Percentiles rank a stretch among this genome's conserved stretches.
Evolutionary conservation across 2,329 filamentous ascomycete genomes (phyloP).

Genomic region (Akanthomyces muscarius): DNA sequence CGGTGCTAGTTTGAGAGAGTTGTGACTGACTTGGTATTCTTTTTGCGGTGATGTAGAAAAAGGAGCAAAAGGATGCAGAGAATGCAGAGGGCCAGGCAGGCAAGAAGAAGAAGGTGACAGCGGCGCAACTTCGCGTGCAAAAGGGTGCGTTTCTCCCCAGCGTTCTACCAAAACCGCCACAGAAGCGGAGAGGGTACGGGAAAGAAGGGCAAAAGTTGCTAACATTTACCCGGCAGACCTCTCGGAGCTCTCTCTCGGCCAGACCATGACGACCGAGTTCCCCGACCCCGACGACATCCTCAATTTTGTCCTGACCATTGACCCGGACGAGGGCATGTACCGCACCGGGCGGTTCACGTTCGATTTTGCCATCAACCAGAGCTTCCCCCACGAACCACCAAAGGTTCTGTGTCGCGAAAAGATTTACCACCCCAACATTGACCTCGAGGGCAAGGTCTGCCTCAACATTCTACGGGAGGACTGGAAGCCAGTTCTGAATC

Average conservation of each 20-base stretch:
- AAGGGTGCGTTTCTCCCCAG: slow-evolving; percentile 59
- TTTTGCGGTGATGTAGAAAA: slow-evolving; percentile 59
- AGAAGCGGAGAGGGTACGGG: slow-evolving; percentile 2
- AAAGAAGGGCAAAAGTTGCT: neutral
- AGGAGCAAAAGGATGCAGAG: slow-evolving; percentile 93
- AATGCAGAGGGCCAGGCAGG: slow-evolving; percentile 70
- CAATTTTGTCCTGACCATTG: slow-evolving; percentile 76
- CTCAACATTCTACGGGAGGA: slow-evolving; percentile 96
- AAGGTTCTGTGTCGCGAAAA: slow-evolving; percentile 97
- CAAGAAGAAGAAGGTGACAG: slow-evolving; percentile 98
- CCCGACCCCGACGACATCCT: slow-evolving; percentile 81
- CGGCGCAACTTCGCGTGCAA: slow-evolving; percentile 90
- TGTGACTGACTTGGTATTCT: slow-evolving; percentile 28
- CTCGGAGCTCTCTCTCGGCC: slow-evolving; percentile 72
- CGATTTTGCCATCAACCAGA: slow-evolving; percentile 86
- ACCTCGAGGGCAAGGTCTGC: slow-evolving; percentile 95
- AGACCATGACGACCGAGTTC: slow-evolving; percentile 78
- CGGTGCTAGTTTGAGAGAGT: neutral
- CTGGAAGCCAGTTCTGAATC: slow-evolving; percentile 96
- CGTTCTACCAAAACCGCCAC: neutral
- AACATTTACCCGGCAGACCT: slow-evolving; percentile 54
- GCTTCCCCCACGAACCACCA: slow-evolving; percentile 94
- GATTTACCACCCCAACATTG: slow-evolving; percentile 99
- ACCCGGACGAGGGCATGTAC: slow-evolving; percentile 85
- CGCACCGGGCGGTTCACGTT: slow-evolving; percentile 85